These are phyloP conservation scores for Trifolium pratense DNA, from an alignment of 306 rosid species.

Conservation along the genomic window DNA sequence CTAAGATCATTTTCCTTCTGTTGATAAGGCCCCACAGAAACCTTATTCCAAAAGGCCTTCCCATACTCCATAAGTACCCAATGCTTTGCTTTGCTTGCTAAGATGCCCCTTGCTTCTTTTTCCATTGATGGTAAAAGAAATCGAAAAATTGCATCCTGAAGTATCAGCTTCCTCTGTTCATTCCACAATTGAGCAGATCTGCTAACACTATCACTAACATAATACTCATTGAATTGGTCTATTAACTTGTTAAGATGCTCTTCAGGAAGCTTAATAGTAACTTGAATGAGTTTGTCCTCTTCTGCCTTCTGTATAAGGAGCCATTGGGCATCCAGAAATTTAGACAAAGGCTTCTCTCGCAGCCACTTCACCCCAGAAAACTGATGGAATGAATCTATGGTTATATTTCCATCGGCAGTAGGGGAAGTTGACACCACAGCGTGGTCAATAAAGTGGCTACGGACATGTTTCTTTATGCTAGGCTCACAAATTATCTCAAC, in stretches of 20 bases:
- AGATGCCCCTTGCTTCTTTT: conserved; percentile 85
- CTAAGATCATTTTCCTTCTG: conserved; percentile 83
- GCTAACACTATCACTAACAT: conserved; percentile 96
- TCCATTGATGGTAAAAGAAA: conserved; percentile 94
- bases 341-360: conserved; percentile 82
- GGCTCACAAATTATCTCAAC: conserved; percentile 99
- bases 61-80: conserved; percentile 92
- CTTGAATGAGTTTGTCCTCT: conserved; percentile 92
- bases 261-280: conserved; percentile 87
- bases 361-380: conserved; percentile 90
- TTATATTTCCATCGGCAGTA: conserved; percentile 71
- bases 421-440: conserved; percentile 90
- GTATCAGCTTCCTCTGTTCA: conserved; percentile 91
- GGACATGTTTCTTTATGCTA: conserved; percentile 86
- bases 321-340: conserved; percentile 95
- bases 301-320: conserved; percentile 97
- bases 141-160: conserved; percentile 82
- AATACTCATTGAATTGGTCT: conserved; percentile 83
- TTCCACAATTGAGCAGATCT: conserved; percentile 98
- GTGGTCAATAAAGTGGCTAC: conserved; percentile 83
- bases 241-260: conserved; percentile 70
- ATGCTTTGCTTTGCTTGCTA: conserved; percentile 76
- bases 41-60: conserved; percentile 83
- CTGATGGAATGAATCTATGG: conserved; percentile 91
- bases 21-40: conserved; percentile 93